These are phyloP conservation scores for Aspergillus alliaceus DNA, from an alignment of 2,329 filamentous ascomycete species.

Conservation along the genomic window DNA sequence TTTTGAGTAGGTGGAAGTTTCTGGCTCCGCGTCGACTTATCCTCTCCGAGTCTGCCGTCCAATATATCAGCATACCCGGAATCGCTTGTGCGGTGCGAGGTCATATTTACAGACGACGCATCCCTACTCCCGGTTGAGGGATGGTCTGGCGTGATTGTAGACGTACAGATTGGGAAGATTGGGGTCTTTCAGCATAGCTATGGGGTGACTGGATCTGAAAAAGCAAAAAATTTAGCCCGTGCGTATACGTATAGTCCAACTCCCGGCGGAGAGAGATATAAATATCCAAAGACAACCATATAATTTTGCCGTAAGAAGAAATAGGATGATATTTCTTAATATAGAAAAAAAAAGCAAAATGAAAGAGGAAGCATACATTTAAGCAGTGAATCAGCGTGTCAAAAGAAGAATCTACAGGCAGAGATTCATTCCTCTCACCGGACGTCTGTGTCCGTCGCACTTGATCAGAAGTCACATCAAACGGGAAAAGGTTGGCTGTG, in stretches of 20 bases:
- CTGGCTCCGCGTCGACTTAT: slow-evolving; percentile 14
- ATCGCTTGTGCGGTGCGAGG: slow-evolving; percentile 1
- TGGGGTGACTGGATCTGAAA: slow-evolving; percentile 7
- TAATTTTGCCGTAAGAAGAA: neutral
- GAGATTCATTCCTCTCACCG: slow-evolving; percentile 21
- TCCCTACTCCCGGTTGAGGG: slow-evolving; percentile 20
- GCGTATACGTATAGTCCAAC: neutral
- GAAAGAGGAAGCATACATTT: slow-evolving; percentile 2
- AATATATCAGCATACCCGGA: slow-evolving; percentile 13
- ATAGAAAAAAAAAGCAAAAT: neutral
- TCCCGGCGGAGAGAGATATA: neutral
- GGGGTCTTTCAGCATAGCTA: slow-evolving; percentile 21
- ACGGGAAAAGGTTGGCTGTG: slow-evolving; percentile 11
- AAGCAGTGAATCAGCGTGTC: neutral
- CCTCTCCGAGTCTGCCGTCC: slow-evolving; percentile 12
- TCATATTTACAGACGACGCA: slow-evolving; percentile 24
- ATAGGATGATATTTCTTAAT: neutral
- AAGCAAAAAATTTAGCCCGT: slow-evolving; percentile 1
- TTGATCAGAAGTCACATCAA: slow-evolving; percentile 25
- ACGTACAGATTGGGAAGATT: slow-evolving; percentile 16
- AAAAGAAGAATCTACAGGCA: slow-evolving; percentile 6
- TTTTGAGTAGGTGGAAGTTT: slow-evolving; percentile 4
- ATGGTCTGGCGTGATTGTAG: slow-evolving; percentile 17
- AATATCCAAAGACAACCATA: neutral
- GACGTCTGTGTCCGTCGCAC: slow-evolving; percentile 22